Base-by-base conservation (phyloP, 768 basidiomycete genomes). In the Panaeolus papilionaceus region DNA sequence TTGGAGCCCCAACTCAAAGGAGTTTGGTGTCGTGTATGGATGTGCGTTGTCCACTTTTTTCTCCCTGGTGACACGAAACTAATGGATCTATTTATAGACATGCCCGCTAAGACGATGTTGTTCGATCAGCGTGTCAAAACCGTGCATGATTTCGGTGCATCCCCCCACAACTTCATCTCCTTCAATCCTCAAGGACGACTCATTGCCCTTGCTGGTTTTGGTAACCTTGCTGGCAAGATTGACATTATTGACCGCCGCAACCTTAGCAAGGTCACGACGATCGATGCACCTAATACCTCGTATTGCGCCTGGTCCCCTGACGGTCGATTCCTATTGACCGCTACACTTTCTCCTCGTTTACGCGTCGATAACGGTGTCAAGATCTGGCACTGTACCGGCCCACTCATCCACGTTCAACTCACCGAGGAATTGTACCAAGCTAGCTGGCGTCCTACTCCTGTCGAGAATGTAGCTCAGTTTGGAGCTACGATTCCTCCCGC, bases 341-440 rank as follows among this genome's bases (percentile, higher is more conserved):
- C 96, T 2, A 98, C 95, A 0, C 87, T 99, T n/a, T 96, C 93
- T 18, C 98, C 98, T 0, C 89, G 98, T 26, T 81, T 99, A 62
- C 89, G 98, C 44, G 98, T 99, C 67, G 98, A 99, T 81, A 99
- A 99, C 72, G 96, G 96, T 1, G 89, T 99, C 78, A 98, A 96
- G 81, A 85, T 99, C 68, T 98, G 92, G 93, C 96, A 97, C 77
- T 96, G 94, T 77, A 85, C 89, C 0, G 96, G 98, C 9, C 85
- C 89, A 1, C 86, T 99, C n/a, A 75, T 98, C 64, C 95, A 98
- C 69, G 81, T 92, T 20, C 94, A 98, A 76, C 74, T 82, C 61
- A 79, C 89, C 64, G 95, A 98, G 3, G 97, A 99, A 76, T 85
- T 98, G 14, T 99, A 98, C 78, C 95, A 98, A 79, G 85, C 88